Evolutionary conservation across 2,329 filamentous ascomycete genomes (phyloP).

Genomic region (Claviceps sp.): DNA sequence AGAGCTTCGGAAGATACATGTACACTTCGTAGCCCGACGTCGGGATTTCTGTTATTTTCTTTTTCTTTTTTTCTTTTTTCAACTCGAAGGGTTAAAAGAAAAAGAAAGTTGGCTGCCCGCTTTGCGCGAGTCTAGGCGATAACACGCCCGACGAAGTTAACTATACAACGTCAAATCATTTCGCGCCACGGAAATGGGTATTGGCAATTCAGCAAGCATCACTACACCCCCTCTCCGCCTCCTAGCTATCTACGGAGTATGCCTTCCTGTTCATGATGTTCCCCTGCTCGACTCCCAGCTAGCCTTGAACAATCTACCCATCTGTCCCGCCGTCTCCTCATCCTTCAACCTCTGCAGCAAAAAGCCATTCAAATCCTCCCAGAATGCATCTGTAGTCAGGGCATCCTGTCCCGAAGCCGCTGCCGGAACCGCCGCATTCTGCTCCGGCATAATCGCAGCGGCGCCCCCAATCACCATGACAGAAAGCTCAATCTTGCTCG

Average conservation of each 20-base stretch:
- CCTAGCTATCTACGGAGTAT: too few species aligned
- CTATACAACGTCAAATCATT: neutral
- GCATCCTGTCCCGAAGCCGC: conserved; percentile 39
- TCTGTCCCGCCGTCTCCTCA: conserved; percentile 46
- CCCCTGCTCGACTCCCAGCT: conserved; percentile 47
- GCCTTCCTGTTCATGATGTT: conserved; percentile 10
- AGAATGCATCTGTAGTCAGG: conserved; percentile 63
- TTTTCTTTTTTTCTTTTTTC: conserved; percentile 3
- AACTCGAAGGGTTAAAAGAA: neutral
- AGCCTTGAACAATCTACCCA: conserved; percentile 54
- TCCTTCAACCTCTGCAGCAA: conserved; percentile 68
- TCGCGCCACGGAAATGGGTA: neutral
- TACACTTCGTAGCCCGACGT: conserved; percentile 3
- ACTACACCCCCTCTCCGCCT: neutral
- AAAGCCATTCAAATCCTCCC: conserved; percentile 73
- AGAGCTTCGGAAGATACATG: neutral
- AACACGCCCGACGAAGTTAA: neutral
- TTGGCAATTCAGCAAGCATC: neutral
- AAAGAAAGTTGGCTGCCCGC: neutral
- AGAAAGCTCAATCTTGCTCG: conserved; percentile 53
- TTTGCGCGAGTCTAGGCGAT: neutral
- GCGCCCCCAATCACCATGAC: conserved; percentile 78
- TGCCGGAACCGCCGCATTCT: conserved; percentile 17
- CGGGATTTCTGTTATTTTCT: conserved; percentile 2
- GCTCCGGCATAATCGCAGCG: conserved; percentile 29